Evolutionary conservation across 2,329 filamentous ascomycete species (phyloP), one percentile per base, ranked within the genome.

Genomic region (Botryotinia calthae): DNA sequence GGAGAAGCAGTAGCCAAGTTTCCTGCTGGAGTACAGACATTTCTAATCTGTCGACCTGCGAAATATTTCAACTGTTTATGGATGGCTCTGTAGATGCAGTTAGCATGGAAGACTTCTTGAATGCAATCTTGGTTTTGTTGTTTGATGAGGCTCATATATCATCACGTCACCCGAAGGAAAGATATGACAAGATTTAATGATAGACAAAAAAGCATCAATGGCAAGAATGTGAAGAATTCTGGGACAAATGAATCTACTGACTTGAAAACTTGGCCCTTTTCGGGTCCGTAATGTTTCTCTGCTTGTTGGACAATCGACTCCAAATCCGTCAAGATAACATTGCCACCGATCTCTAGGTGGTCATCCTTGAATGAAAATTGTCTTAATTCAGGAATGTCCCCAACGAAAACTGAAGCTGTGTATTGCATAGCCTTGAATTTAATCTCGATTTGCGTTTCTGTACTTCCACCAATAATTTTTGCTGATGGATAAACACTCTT

Each of bases 371-470:
- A 91, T 6, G 85, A 86, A 80, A 93, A 98, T 76, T 95, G 91
- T 20, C 94, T 87, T 73, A 99, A 84, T 82, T 98, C 96, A 0
- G 93, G 85, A 73, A 99, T 97, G 79, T 99, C 96, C 18, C 95
- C 95, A 16, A 98, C 93, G 77, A 92, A 98, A 0, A 99, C 93
- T 0, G 95, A 98, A 1, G 93, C 90, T 6, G 91, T 91, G 80
- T 98, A 98, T 78, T 94, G 88, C 85, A 97, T 89, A 1, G 91
- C 94, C 84, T 98, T 98, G 87, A 99, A 98, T 83, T 97, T 98
- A 84, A 97, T 93, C 83, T 99, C 96, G 74, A 99, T 98, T 82
- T 98, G 96, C 0, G 95, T 98, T 82, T 99, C 96, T 2, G 95
- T 97, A 81, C 94, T 97, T 74, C 96, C 96, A 67, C 94, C 95